Evolutionary conservation across 1,284 basidiomycete genomes (phyloP).

Genomic region (Fomitopsis schrenkii): DNA sequence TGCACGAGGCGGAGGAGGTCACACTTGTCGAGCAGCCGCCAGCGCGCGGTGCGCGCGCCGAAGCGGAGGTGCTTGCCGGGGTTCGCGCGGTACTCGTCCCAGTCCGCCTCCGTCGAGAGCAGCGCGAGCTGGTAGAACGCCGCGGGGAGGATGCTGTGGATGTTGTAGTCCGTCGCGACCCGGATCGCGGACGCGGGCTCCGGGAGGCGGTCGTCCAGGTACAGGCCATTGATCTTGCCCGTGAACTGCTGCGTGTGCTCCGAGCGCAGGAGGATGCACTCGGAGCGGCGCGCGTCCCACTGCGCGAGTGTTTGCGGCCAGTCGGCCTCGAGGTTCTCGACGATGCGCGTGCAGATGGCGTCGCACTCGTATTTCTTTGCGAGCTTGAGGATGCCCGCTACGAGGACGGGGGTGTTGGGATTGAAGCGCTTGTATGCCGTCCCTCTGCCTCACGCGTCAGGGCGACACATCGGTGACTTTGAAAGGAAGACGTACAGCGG

Average conservation of each 20-base stretch:
- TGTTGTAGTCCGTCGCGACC: slow-evolving; percentile 27
- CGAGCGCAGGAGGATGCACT: slow-evolving; percentile 26
- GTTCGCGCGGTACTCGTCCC: slow-evolving; percentile 26
- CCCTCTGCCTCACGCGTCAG: slow-evolving; percentile 16
- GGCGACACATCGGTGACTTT: background rate
- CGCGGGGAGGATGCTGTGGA: slow-evolving; percentile 30
- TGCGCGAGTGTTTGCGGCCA: slow-evolving; percentile 31
- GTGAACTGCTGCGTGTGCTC: slow-evolving; percentile 27
- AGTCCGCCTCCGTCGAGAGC: slow-evolving; percentile 29
- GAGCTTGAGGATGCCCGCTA: slow-evolving; percentile 28
- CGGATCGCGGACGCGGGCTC: slow-evolving; percentile 31
- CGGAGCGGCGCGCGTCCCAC: slow-evolving; percentile 29
- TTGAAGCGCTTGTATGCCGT: slow-evolving; percentile 30
- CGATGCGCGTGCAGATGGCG: slow-evolving; percentile 25
- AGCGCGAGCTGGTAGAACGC: slow-evolving; percentile 31
- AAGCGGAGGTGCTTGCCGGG: slow-evolving; percentile 28
- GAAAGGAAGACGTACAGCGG: slow-evolving; percentile 25
- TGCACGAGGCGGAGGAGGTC: slow-evolving; percentile 29
- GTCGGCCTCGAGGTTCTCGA: slow-evolving; percentile 30
- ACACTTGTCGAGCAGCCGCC: slow-evolving; percentile 27
- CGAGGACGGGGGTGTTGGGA: slow-evolving; percentile 29
- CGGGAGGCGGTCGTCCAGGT: slow-evolving; percentile 30
- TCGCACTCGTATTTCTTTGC: slow-evolving; percentile 31
- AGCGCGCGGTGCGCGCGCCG: slow-evolving; percentile 28
- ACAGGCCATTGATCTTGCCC: slow-evolving; percentile 27